Evolutionary conservation across 140 eudicot species (phyloP), one percentile per base, ranked within the genome.

Genomic region (Bidens hawaiensis): DNA sequence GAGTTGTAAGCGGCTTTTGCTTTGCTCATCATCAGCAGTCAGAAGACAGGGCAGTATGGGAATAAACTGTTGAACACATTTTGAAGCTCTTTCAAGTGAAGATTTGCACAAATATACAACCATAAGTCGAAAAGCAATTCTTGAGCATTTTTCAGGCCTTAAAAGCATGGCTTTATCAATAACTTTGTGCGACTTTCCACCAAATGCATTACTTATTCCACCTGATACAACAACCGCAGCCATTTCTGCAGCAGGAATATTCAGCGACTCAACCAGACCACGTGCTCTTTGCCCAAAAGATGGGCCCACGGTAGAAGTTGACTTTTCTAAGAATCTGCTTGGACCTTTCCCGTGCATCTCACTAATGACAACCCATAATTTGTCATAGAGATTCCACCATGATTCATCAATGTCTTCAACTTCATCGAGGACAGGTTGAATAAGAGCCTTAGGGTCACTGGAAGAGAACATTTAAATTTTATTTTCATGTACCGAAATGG

Each of bases 191-290:
- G 95, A 75, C 62, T 85, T 93, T 68, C 96, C 99, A 50, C 82
- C 84, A 5, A 93, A 71, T 18, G 99, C 96, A 71, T 65, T 93
- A 65, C 88, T 78, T 60, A 93, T 78, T 24, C 97, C 96, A 25
- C 95, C 95, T 1, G 99, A 82, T 50, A 85, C 99, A 30, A 88
- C 96, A 18, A 73, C 95, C 18, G 99, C 99, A 34, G 99, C 99
- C 99, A 93, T 93, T 81, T 93, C 99, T 26, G 99, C 99, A 28
- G 99, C 97, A 48, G 99, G 99, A 30, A 93, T 93, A 76, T 93
- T 93, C 64, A 93, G 68, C 4, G 99, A 93, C 73, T 93, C 99
- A 19, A 93, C 99, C 83, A 93, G 77, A 25, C 95, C 97, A 72
- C 97, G 97, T 31, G 97, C 99, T 79, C 99, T 79, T 83, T 93